phyloP scores from a whole-genome alignment of 169 alveolate species.

The Besnoitia besnoiti region DNA sequence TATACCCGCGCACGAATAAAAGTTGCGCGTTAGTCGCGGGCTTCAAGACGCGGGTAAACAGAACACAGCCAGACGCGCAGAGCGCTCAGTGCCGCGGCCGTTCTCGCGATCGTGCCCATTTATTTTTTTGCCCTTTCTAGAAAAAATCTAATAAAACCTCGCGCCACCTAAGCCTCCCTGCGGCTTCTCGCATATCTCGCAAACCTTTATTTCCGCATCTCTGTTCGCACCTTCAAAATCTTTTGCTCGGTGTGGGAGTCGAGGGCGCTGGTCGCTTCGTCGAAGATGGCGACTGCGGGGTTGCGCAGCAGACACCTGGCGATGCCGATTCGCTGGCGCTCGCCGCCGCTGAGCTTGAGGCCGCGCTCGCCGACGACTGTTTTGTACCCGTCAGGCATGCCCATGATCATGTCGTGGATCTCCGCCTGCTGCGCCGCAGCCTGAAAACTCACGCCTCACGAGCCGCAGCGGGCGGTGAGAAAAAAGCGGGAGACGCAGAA shows the following conservation, averaged over 20 bases:
- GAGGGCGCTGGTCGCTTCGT: slow-evolving; percentile 98
- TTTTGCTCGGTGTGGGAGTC: slow-evolving; percentile 90
- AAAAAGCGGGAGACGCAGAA: neutral
- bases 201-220: neutral
- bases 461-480: neutral
- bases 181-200: neutral
- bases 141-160: too few relatives aligned
- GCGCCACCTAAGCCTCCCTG: too few relatives aligned
- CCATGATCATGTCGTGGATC: slow-evolving; percentile 82
- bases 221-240: slow-evolving; percentile 76
- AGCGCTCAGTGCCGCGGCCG: too few relatives aligned
- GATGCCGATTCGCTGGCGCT: slow-evolving; percentile 96
- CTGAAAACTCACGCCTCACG: slow-evolving; percentile 1
- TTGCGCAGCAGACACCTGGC: slow-evolving; percentile 95
- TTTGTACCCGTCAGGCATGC: slow-evolving; percentile 86
- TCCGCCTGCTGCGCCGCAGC: slow-evolving; percentile 88
- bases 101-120: too few relatives aligned
- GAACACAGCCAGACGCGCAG: too few relatives aligned
- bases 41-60: too few relatives aligned
- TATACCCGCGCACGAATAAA: too few relatives aligned
- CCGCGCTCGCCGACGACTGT: slow-evolving; percentile 98
- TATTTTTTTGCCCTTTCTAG: too few relatives aligned
- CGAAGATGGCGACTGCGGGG: slow-evolving; percentile 94
- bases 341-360: slow-evolving; percentile 97
- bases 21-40: too few relatives aligned